Conservation (phyloP, 176 grass and related monocot species). For the Saccharum spontaneum region DNA sequence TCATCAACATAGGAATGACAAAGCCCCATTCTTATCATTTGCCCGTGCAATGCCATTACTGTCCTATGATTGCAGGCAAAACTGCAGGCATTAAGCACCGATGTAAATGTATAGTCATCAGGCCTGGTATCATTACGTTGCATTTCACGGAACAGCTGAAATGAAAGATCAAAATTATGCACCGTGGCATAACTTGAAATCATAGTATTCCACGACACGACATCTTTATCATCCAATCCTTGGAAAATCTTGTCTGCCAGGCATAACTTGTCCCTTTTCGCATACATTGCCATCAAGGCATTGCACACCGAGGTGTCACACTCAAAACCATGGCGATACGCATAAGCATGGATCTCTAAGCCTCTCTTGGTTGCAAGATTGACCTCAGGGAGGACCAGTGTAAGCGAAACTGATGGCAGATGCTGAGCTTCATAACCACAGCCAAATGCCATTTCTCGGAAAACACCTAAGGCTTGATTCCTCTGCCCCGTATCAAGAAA, state of each 20-base stretch:
- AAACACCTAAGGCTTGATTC: constrained; percentile 36
- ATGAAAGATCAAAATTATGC: constrained; percentile 38
- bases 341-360: constrained; percentile 66
- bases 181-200: constrained; percentile 33
- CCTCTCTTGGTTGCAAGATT: constrained; percentile 32
- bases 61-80: constrained; percentile 41
- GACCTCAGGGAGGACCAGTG: constrained; percentile 46
- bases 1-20: constrained; percentile 35
- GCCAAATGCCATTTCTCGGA: constrained; percentile 51
- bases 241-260: constrained; percentile 40
- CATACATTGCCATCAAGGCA: constrained; percentile 68
- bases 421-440: constrained; percentile 34
- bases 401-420: constrained; percentile 42
- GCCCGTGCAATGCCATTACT: constrained; percentile 43
- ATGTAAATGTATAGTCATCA: constrained; percentile 58
- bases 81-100: constrained; percentile 42
- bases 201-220: constrained; percentile 56
- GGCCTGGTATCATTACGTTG: constrained; percentile 32
- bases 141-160: constrained; percentile 54
- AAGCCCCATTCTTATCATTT: constrained; percentile 47
- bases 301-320: constrained; percentile 45
- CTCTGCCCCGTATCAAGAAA: constrained; percentile 41
- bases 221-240: constrained; percentile 37
- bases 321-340: constrained; percentile 46
- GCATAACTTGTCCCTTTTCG: constrained; percentile 25